Conservation (phyloP, 805 yeast genomes). For the Saccharomycopsis sp. region DNA sequence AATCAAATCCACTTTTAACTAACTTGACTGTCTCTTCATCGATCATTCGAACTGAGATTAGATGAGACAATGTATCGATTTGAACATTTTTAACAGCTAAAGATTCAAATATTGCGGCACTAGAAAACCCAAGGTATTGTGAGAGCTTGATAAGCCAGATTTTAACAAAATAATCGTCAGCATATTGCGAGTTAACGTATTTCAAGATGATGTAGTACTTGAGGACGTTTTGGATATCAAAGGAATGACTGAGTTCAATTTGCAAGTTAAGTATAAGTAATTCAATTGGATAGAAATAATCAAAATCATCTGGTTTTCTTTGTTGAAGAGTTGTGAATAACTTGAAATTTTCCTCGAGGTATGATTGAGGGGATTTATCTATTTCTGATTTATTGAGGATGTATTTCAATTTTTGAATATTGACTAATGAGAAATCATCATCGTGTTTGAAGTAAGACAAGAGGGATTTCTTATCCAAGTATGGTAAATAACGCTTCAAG, state of each 20-base stretch:
- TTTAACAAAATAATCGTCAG: conserved; percentile 18
- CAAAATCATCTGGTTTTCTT: conserved; percentile 49
- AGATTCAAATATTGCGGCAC: conserved; percentile 4
- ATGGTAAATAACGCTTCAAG: background rate
- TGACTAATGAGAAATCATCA: conserved; percentile 30
- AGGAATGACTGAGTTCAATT: conserved; percentile 26
- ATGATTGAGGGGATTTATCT: too few species aligned
- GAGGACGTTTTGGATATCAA: conserved; percentile 23
- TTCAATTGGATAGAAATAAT: conserved; percentile 65
- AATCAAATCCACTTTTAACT: conserved; percentile 4
- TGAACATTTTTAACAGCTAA: conserved; percentile 17
- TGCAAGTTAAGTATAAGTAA: conserved; percentile 51
- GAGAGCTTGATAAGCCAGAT: conserved; percentile 19
- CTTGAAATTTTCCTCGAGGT: conserved; percentile 30
- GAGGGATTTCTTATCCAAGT: background rate
- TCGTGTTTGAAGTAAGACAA: background rate
- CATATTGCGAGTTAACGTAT: conserved; percentile 4
- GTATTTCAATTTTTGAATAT: conserved; percentile 44
- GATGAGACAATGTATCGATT: conserved; percentile 19
- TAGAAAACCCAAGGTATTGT: conserved; percentile 12
- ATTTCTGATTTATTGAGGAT: conserved; percentile 25
- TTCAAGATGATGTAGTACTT: conserved; percentile 11
- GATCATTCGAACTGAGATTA: conserved; percentile 8
- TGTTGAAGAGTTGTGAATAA: conserved; percentile 32
- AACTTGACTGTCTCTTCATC: background rate